phyloP scores from a whole-genome alignment of 805 yeast species.

The Zygotorulaspora danielsina region DNA sequence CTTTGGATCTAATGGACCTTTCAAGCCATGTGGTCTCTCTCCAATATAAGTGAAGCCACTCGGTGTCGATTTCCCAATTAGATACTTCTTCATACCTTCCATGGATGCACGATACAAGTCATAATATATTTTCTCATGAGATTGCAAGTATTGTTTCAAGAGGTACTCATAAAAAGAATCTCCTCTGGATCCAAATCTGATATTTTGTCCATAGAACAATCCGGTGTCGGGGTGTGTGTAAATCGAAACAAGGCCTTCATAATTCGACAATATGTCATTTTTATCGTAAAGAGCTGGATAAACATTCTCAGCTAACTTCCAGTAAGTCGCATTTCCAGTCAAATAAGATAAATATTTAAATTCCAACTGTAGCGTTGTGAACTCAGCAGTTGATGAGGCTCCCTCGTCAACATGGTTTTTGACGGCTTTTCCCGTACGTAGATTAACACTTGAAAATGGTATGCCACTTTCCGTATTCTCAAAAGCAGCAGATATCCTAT shows the following conservation, averaged over 20 bases:
- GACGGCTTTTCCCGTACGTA: constrained; percentile 57
- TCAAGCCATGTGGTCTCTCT: constrained; percentile 69
- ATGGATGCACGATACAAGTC: constrained; percentile 75
- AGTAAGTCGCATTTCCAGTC: constrained; percentile 73
- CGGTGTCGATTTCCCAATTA: constrained; percentile 59
- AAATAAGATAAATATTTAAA: constrained; percentile 74
- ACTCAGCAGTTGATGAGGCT: constrained; percentile 87
- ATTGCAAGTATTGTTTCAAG: constrained; percentile 78
- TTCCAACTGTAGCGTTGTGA: constrained; percentile 80
- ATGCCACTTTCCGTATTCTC: constrained; percentile 55
- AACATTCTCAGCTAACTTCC: constrained; percentile 74
- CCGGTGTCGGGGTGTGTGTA: constrained; percentile 74
- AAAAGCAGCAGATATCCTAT: constrained; percentile 66
- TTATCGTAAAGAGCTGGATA: constrained; percentile 64
- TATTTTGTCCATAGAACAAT: constrained; percentile 54
- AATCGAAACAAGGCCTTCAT: constrained; percentile 79
- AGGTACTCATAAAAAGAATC: constrained; percentile 91
- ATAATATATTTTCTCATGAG: constrained; percentile 58
- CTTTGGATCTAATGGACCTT: constrained; percentile 55
- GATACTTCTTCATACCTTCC: constrained; percentile 66
- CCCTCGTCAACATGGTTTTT: constrained; percentile 64
- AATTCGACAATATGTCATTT: constrained; percentile 36
- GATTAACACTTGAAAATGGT: constrained; percentile 76
- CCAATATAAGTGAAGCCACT: constrained; percentile 65
- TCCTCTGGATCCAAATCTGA: constrained; percentile 86